Evolutionary conservation across 176 grass and related monocot genomes (phyloP), one percentile per base, ranked within the genome.

Genomic region (Olyra latifolia): DNA sequence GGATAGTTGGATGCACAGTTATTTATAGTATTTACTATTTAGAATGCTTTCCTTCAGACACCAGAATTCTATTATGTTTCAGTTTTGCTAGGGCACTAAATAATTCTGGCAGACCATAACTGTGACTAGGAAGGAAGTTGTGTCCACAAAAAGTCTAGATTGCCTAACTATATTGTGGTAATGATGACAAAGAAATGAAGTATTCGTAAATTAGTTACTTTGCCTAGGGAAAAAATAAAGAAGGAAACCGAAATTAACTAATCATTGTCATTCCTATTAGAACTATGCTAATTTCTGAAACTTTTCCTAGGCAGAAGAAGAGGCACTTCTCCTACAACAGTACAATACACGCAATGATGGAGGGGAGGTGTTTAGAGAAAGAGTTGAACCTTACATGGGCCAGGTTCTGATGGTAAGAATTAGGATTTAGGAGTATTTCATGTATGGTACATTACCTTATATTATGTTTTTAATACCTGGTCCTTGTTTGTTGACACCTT

Each of bases 331-430:
- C 12, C 40, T 93, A 24, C 92, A 99, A 78, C 83, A 84, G 12
- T 93, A 85, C 66, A 90, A 22, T 35, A 69, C 71, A 25, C 61
- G 1, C 3, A 84, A 73, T 93, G 82, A 91, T 20, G 90, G 82
- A 41, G 78, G 50, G 23, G 90, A 88, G 69, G 55, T 74, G 17
- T 95, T 93, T 41, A 91, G 78, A 82, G 44, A 72, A 64, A 80
- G 57, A 40, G 83, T 99, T 75, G 88, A 89, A 77, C 86, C 88
- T 59, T 99, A 93, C 65, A 35, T 95, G 61, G 32, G 46, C 64
- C 90, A 82, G 86, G 88, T 99, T 93, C 64, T 95, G 45, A 93
- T 91, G 96, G 96, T 99, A 74, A 83, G 69, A 83, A 70, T 50
- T 64, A 83, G 48, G 57, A 67, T 89, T 6, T 59, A 14, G 23